Evolutionary conservation across 495 filamentous ascomycete genomes (phyloP).

Genomic region (Niebla homalea): DNA sequence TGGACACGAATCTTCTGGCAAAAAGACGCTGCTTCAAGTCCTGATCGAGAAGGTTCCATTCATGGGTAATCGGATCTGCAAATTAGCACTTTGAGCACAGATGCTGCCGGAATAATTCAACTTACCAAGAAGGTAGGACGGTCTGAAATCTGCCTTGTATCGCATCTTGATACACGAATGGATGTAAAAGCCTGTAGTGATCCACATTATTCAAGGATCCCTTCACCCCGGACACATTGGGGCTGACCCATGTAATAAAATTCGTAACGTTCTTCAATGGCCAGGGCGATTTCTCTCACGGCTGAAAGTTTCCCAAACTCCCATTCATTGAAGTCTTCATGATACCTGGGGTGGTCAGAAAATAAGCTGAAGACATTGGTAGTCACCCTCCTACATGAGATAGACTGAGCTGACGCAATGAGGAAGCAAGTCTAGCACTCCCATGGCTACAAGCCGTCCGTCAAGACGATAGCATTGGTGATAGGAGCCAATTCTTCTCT

Average conservation of each 20-base stretch:
- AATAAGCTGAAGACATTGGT: background rate
- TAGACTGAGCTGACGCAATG: constrained; percentile 87
- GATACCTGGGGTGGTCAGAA: constrained; percentile 37
- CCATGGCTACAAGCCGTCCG: constrained; percentile 75
- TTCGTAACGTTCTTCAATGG: constrained; percentile 58
- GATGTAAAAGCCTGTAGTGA: constrained; percentile 49
- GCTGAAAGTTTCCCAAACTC: constrained; percentile 83
- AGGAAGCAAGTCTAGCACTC: constrained; percentile 78
- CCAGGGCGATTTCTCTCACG: constrained; percentile 67
- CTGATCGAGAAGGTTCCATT: constrained; percentile 64
- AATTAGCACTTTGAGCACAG: constrained; percentile 3
- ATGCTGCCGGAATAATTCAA: background rate
- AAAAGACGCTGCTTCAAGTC: constrained; percentile 52
- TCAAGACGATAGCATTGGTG: constrained; percentile 93
- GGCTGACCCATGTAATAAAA: constrained; percentile 62
- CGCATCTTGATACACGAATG: constrained; percentile 64
- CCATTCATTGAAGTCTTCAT: constrained; percentile 66
- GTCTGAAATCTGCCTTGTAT: constrained; percentile 81
- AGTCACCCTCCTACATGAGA: constrained; percentile 45
- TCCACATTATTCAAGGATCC: background rate
- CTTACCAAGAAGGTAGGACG: constrained; percentile 64
- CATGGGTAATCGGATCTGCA: constrained; percentile 55
- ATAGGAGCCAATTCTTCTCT: constrained; percentile 67
- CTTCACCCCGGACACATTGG: constrained; percentile 18
- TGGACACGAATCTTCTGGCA: constrained; percentile 50